Conservation (phyloP, 441 rosid genomes). For the Lepidium campestre region DNA sequence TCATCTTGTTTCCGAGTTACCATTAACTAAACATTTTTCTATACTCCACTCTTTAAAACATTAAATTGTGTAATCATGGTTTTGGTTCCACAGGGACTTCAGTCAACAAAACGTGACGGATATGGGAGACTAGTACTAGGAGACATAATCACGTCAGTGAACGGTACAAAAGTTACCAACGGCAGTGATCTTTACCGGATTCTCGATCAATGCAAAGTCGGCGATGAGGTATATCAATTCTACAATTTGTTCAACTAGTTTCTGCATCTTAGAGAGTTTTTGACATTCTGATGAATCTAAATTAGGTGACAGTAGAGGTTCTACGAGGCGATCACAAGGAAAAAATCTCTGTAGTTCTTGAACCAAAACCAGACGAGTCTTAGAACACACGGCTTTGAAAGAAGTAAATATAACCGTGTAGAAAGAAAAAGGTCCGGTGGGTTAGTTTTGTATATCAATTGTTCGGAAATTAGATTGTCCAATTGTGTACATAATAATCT, state of each 20-base stretch:
- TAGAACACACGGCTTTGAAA: conserved; percentile 11
- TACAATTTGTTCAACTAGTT: not conserved
- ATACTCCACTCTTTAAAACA: not conserved
- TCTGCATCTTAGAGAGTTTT: not conserved
- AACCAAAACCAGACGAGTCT: conserved; percentile 80
- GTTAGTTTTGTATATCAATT: conserved; percentile 15
- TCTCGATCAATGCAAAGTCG: conserved; percentile 94
- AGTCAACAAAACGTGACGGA: conserved; percentile 78
- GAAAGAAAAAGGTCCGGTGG: not conserved
- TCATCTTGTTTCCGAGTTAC: not conserved
- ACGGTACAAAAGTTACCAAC: conserved; percentile 70
- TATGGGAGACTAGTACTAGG: conserved; percentile 91
- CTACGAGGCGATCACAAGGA: conserved; percentile 92
- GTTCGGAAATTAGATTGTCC: conserved; percentile 21
- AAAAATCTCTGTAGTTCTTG: conserved; percentile 75
- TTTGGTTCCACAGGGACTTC: conserved; percentile 60
- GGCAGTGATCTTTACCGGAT: conserved; percentile 92
- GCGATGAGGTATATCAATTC: conserved; percentile 52
- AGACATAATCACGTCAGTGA: conserved; percentile 86
- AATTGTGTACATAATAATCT: conserved; percentile 16
- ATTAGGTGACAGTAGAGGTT: conserved; percentile 80
- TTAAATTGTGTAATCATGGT: not conserved
- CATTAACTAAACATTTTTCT: not conserved
- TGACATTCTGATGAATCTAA: not conserved
- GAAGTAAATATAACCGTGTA: conserved; percentile 19